These are phyloP conservation scores for Colletotrichum sojae DNA, from an alignment of 2,329 filamentous ascomycete species.

Conservation along the genomic window DNA sequence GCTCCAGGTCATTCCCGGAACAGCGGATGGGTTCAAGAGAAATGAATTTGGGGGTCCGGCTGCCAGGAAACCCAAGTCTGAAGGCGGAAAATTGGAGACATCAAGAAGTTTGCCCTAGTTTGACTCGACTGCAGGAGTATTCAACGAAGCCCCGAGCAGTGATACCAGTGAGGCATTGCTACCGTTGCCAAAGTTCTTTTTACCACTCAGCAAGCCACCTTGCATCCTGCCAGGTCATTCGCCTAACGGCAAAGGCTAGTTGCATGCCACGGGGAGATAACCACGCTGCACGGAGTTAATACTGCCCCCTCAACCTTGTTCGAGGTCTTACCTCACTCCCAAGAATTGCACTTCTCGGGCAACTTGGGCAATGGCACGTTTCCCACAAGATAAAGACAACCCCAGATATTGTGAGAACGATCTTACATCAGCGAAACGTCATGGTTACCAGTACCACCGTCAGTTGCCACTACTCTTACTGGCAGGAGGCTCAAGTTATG, in stretches of 20 bases:
- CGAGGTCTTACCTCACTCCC: background rate
- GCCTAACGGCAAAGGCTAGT: background rate
- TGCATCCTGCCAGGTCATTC: background rate
- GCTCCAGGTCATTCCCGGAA: slow-evolving; percentile 21
- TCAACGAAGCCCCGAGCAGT: background rate
- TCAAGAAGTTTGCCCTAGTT: background rate
- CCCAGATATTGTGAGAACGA: background rate
- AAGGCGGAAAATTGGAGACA: no score
- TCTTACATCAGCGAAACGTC: background rate
- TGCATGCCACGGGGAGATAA: background rate
- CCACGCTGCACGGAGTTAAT: background rate
- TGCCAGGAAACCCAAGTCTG: no score
- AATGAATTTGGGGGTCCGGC: background rate
- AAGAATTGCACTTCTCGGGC: background rate
- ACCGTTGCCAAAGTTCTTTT: no score
- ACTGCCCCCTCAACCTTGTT: slow-evolving; percentile 2
- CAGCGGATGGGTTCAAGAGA: slow-evolving; percentile 12
- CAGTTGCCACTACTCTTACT: no score
- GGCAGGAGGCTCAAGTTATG: background rate
- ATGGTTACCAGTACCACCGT: background rate
- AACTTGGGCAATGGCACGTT: no score
- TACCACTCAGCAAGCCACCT: background rate
- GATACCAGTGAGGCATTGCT: background rate
- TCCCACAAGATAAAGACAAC: background rate
- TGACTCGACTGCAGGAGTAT: background rate